phyloP scores from a whole-genome alignment of 1,139 yeast species.

The Blastobotrys apis region DNA sequence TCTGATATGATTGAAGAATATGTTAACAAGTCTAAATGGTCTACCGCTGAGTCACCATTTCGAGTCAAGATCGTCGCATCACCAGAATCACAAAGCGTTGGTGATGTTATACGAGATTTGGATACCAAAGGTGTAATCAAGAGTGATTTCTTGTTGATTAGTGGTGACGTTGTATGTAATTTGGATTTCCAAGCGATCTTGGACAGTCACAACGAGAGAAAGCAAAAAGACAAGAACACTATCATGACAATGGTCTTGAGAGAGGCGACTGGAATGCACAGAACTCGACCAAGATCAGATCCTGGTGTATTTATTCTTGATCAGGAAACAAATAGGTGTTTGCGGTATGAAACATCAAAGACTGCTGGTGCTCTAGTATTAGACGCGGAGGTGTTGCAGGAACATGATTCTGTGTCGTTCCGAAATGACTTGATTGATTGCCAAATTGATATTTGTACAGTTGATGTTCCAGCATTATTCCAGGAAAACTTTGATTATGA shows the following conservation, averaged over 20 bases:
- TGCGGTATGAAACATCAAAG: constrained; percentile 63
- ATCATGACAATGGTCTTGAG: constrained; percentile 91
- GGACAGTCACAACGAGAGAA: constrained; percentile 67
- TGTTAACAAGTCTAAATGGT: constrained; percentile 81
- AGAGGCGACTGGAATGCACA: constrained; percentile 79
- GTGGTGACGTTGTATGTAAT: constrained; percentile 93
- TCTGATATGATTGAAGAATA: constrained; percentile 84
- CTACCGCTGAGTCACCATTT: constrained; percentile 68
- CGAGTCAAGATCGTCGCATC: constrained; percentile 71
- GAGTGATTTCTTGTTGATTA: constrained; percentile 82
- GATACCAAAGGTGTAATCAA: constrained; percentile 86
- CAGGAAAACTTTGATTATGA: constrained; percentile 97
- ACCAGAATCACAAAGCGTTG: constrained; percentile 87
- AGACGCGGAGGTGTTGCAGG: constrained; percentile 81
- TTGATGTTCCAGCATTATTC: constrained; percentile 91
- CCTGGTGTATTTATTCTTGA: constrained; percentile 85
- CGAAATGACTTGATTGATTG: constrained; percentile 95
- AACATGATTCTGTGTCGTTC: constrained; percentile 69
- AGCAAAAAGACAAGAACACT: constrained; percentile 73
- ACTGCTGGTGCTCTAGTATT: constrained; percentile 47
- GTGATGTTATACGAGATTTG: constrained; percentile 94
- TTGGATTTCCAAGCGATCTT: constrained; percentile 72
- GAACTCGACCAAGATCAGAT: constrained; percentile 62
- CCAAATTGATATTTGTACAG: constrained; percentile 91
- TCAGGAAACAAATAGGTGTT: constrained; percentile 64